These are phyloP conservation scores for Rhodotorula kratochvilovae DNA, from an alignment of 768 basidiomycete species.

Conservation along the genomic window DNA sequence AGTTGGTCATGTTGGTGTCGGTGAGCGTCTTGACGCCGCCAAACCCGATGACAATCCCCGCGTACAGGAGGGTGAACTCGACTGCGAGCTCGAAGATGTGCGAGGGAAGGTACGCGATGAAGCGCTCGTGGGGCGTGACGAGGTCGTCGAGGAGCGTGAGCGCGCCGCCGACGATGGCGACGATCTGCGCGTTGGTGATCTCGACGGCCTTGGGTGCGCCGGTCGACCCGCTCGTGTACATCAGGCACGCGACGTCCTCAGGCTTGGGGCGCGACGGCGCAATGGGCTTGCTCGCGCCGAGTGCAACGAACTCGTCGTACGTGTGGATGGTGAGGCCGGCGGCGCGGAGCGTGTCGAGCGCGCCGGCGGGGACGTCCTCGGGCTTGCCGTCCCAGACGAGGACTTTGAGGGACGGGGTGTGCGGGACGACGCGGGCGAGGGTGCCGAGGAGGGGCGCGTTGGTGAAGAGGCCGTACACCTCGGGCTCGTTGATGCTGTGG, in stretches of 20 bases:
- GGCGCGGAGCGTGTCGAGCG: conserved; percentile 60
- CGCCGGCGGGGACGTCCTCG: conserved; percentile 27
- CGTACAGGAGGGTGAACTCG: conserved; percentile 60
- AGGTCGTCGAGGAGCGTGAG: conserved; percentile 10
- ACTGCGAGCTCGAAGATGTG: conserved; percentile 95
- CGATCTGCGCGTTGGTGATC: conserved; percentile 77
- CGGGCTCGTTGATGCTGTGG: conserved; percentile 83
- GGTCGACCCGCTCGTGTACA: conserved; percentile 61
- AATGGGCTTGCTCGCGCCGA: conserved; percentile 58
- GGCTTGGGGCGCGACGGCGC: conserved; percentile 55
- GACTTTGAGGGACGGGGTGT: conserved; percentile 69
- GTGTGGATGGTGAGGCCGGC: conserved; percentile 52
- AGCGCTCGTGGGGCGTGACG: conserved; percentile 54
- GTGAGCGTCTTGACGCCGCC: conserved; percentile 94
- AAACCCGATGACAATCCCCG: conserved; percentile 61
- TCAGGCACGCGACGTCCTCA: conserved; percentile 62
- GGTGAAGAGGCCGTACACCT: conserved; percentile 79
- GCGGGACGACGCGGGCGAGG: conserved; percentile 63
- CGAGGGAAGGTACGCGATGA: conserved; percentile 62
- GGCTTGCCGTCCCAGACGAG: conserved; percentile 78
- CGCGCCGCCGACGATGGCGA: conserved; percentile 55
- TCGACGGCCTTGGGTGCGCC: conserved; percentile 64
- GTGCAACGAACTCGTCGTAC: conserved; percentile 64
- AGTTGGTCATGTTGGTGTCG: conserved; percentile 58
- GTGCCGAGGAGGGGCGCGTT: conserved; percentile 83